Percentiles rank a stretch among this genome's conserved stretches.
These are phyloP conservation scores for Stentor roeselii DNA, from an alignment of 73 alveolate species.

Conservation along the genomic window DNA sequence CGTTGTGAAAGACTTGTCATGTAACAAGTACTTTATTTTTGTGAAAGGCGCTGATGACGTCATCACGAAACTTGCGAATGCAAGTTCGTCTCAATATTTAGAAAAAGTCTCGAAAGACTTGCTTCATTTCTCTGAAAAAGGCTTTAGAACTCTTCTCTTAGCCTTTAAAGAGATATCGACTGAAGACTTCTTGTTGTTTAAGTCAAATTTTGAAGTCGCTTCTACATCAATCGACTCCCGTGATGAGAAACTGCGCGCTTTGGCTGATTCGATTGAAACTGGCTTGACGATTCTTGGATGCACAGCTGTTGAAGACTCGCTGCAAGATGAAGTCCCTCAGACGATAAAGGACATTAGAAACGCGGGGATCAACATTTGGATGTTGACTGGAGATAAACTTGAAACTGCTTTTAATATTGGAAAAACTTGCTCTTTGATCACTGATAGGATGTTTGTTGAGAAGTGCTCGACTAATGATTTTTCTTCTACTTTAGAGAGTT, in stretches of 20 bases:
- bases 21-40: slow-evolving; percentile 43
- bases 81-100: slow-evolving; percentile 40
- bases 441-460: not conserved
- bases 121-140: slow-evolving; percentile 53
- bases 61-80: slow-evolving; percentile 43
- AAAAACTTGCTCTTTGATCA: not conserved
- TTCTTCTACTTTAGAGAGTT: not conserved
- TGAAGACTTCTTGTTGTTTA: slow-evolving; percentile 59
- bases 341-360: slow-evolving; percentile 78
- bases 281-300: slow-evolving; percentile 78
- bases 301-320: slow-evolving; percentile 94
- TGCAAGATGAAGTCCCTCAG: slow-evolving; percentile 94
- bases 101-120: slow-evolving; percentile 47
- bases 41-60: slow-evolving; percentile 77
- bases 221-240: not conserved
- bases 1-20: slow-evolving; percentile 70
- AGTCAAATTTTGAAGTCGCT: slow-evolving; percentile 29
- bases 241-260: slow-evolving; percentile 29
- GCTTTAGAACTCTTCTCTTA: slow-evolving; percentile 87
- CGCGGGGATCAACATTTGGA: slow-evolving; percentile 73
- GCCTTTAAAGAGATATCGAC: slow-evolving; percentile 82
- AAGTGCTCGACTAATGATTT: not conserved
- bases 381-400: slow-evolving; percentile 94
- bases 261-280: slow-evolving; percentile 62
- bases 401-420: slow-evolving; percentile 86